Evolutionary conservation across 768 basidiomycete species (phyloP), one percentile per base, ranked within the genome.

Genomic region (Cubamyces lactineus): DNA sequence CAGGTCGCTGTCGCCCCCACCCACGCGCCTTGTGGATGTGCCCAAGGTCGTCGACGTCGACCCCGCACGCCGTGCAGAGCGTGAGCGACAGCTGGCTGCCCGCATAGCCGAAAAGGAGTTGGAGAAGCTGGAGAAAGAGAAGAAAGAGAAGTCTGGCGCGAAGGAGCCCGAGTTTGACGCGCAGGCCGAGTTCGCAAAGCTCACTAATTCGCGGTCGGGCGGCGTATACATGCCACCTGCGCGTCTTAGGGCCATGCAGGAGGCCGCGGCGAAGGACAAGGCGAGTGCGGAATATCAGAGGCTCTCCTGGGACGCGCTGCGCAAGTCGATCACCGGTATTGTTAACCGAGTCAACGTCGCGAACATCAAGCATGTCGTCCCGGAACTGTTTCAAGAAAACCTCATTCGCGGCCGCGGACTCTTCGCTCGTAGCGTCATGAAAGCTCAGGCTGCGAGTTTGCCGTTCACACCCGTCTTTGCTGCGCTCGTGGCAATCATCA

Each of bases 381-480:
- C 94, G 0, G 93, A 96, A 73, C 76, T 99, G 24, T 98, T 99
- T 70, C 76, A 86, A 1, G 97, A 99, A 75, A 97, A 99, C 75
- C 84, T 99, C 30, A 86, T 98, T 63, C 86, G 95, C 49, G 97
- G 97, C 1, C 83, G 93, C 24, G 97, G 97, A 1, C 80, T 99
- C 42, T 97, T 98, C 72, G 84, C 92, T 21, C 80, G 97, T 66
- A 96, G 95, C 66, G 82, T 99, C 65, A 98, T 99, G 97, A 95
- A 98, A 72, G 97, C 97, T 6, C 97, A 99, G 73, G 85, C 96
- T 0, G 86, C 95, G 5, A 98, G 97, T 80, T 87, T 98, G 68
- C 96, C 97, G 0, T 99, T 96, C 72, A 98, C 97, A 0, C 95
- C 97, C 4, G 92, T 99, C 12, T 99, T 98, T 72, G 94, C 96